Conservation (phyloP, 192 early-diverging fungal species). For the Haplosporangium gracile region DNA sequence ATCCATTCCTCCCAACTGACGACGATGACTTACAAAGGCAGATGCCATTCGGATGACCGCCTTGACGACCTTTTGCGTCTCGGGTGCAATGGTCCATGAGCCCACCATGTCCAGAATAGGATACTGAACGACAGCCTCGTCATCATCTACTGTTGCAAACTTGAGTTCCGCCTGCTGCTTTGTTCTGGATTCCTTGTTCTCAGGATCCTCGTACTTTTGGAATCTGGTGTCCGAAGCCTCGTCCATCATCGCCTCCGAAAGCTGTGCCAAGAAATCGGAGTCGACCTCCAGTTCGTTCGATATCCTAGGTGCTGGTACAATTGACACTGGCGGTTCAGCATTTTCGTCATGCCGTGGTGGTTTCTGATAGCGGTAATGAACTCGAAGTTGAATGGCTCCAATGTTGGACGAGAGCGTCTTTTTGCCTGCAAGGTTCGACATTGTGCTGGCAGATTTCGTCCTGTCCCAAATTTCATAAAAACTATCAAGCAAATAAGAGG, state of each 20-base stretch:
- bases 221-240: conserved; percentile 55
- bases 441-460: conserved; percentile 71
- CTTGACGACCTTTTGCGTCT: conserved; percentile 64
- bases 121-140: conserved; percentile 36
- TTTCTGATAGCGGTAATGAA: conserved; percentile 75
- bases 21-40: conserved; percentile 58
- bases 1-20: background rate
- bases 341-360: conserved; percentile 19
- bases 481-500: conserved; percentile 25
- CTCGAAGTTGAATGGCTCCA: conserved; percentile 75
- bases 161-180: conserved; percentile 15
- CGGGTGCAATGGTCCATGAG: conserved; percentile 61
- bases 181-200: conserved; percentile 25
- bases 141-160: conserved; percentile 49
- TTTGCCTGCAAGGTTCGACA: conserved; percentile 67
- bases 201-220: conserved; percentile 57
- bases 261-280: conserved; percentile 43
- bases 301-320: conserved; percentile 39
- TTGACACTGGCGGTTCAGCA: background rate
- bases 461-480: conserved; percentile 87
- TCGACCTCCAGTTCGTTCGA: conserved; percentile 26
- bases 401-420: conserved; percentile 72
- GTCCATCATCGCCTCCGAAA: conserved; percentile 47
- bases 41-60: conserved; percentile 63
- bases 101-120: conserved; percentile 54